Evolutionary conservation across 257 asterid species (phyloP).

Genomic region (Capsicum rhomboideum): DNA sequence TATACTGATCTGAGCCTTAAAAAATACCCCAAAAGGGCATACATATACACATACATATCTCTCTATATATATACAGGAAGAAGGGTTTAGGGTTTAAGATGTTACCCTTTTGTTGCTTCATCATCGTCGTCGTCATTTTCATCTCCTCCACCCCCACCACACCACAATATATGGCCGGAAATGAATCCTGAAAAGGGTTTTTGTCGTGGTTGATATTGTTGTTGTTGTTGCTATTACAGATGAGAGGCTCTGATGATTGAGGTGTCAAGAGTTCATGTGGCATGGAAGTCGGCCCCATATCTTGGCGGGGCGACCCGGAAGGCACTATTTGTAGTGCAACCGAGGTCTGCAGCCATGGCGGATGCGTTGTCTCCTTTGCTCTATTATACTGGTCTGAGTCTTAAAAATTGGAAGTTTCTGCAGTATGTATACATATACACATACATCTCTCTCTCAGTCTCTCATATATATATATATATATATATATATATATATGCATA

Average conservation of each 20-base stretch:
- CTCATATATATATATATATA: too few species aligned
- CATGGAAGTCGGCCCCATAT: neutral
- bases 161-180: too few species aligned
- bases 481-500: too few species aligned
- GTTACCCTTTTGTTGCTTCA: neutral
- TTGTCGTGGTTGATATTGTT: too few species aligned
- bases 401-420: neutral
- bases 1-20: neutral
- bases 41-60: neutral
- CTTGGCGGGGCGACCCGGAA: slow-evolving; percentile 9
- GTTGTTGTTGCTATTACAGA: neutral
- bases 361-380: neutral
- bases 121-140: neutral
- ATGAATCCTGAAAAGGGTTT: too few species aligned
- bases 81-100: neutral
- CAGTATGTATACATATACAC: neutral
- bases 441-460: too few species aligned
- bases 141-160: neutral
- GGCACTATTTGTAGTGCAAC: neutral
- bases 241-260: slow-evolving; percentile 3
- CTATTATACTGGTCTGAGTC: neutral
- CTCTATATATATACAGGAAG: neutral
- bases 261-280: neutral
- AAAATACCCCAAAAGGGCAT: too few species aligned
- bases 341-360: slow-evolving; percentile 6